Evolutionary conservation across 1,284 basidiomycete genomes (phyloP), one percentile per base, ranked within the genome.

Genomic region (Cerrena zonata): DNA sequence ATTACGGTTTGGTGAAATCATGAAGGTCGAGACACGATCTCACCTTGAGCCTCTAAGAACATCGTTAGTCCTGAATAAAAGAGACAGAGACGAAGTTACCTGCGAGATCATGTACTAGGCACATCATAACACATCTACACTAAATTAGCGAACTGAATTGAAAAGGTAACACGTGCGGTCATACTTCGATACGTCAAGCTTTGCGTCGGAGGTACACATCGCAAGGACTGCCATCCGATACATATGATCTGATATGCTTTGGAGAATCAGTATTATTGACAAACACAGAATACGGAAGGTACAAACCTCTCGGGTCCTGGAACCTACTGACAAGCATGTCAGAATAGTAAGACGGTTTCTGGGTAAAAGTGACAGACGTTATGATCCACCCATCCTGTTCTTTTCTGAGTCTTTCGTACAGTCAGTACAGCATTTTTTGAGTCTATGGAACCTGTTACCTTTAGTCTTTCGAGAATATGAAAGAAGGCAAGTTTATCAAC

Each of bases 221-320:
- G 92, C 87, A 42, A 98, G 77, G 21, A 97, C 69, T 1, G 91
- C 88, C 95, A 98, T 98, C 49, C 95, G 79, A 67, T 96, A 95
- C 94, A 96, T 97, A 65, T 98, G 94, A 66, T 98, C 94, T 2
- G 92, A 86, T 55, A 97, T 95, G 58, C 91, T 94, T 58, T 15
- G 47, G 40, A 47, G 45, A 49, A 23, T n/a, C 50, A 25, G n/a
- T 21, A 40, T 7, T 40, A 40, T 40, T 22, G 7, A 15, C 34
- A 22, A 40, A 22, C 19, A 19, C 39, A 15, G n/a, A 7, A 34
- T 34, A 18, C 19, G 21, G 2, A 40, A n/a, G 11, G 42, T 19
- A 58, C 59, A 42, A 53, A 89, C 91, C 89, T 92, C 69, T 94
- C 91, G 3, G 89, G 76, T 56, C 79, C 75, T 22, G 82, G 77